Evolutionary conservation across 1,139 yeast species (phyloP).

Genomic region (Yamadazyma diddensiae): DNA sequence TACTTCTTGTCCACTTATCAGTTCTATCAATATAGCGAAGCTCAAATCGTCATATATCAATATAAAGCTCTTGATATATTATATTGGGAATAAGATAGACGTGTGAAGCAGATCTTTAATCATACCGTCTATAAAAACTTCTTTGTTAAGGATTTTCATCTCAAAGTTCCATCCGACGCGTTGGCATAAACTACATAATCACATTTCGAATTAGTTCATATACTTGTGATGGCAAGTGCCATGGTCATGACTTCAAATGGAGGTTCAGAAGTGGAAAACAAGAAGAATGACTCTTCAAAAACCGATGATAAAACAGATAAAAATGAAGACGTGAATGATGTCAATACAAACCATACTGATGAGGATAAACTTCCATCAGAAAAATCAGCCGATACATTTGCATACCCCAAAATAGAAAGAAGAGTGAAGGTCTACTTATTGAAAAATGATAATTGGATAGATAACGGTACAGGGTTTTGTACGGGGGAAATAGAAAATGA

Average conservation of each 20-base stretch:
- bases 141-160: not conserved
- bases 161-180: constrained; percentile 4
- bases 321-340: not conserved
- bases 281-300: not conserved
- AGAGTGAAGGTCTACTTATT: constrained; percentile 87
- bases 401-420: constrained; percentile 41
- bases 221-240: constrained; percentile 6
- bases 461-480: constrained; percentile 91
- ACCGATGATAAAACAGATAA: not conserved
- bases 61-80: too few relatives aligned
- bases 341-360: not conserved
- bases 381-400: not conserved
- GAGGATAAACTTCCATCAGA: not conserved
- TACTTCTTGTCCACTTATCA: not conserved
- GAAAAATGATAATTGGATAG: constrained; percentile 83
- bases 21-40: not conserved
- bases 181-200: not conserved
- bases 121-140: too few relatives aligned
- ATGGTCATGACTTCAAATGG: constrained; percentile 5
- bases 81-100: too few relatives aligned
- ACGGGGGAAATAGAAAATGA: constrained; percentile 57
- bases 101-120: too few relatives aligned
- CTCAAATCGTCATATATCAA: not conserved
- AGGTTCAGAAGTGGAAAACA: not conserved
- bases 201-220: not conserved